These are phyloP conservation scores for Carex arenaria DNA, from an alignment of 202 grass and related monocot species.

Conservation along the genomic window DNA sequence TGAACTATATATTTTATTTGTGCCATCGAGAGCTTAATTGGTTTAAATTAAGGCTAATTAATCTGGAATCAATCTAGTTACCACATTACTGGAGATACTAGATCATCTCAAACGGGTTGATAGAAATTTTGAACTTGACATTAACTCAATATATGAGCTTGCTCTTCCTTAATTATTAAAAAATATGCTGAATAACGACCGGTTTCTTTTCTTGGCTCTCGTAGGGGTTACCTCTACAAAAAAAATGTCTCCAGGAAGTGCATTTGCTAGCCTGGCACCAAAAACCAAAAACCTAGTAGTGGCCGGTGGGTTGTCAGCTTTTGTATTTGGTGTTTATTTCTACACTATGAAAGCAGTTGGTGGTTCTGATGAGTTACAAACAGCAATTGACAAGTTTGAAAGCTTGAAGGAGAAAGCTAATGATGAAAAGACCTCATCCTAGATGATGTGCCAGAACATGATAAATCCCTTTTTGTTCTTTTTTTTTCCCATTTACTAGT, in stretches of 20 bases:
- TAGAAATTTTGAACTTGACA: background rate
- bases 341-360: conserved; percentile 93
- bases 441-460: background rate
- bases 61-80: background rate
- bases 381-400: conserved; percentile 87
- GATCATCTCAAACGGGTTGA: background rate
- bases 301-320: conserved; percentile 55
- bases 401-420: conserved; percentile 58
- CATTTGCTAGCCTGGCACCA: conserved; percentile 44
- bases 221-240: background rate
- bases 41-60: background rate
- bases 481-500: background rate
- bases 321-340: conserved; percentile 83
- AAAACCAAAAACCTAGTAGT: conserved; percentile 85
- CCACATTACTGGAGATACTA: background rate
- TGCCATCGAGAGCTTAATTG: background rate
- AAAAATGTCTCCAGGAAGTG: conserved; percentile 27
- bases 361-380: conserved; percentile 77
- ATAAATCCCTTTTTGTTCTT: background rate
- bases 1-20: background rate
- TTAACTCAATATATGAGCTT: background rate
- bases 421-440: conserved; percentile 15
- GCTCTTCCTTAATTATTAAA: background rate
- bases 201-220: background rate
- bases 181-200: background rate